Base-by-base conservation (phyloP, 192 early-diverging fungal species). In the Coemansia sp. region DNA sequence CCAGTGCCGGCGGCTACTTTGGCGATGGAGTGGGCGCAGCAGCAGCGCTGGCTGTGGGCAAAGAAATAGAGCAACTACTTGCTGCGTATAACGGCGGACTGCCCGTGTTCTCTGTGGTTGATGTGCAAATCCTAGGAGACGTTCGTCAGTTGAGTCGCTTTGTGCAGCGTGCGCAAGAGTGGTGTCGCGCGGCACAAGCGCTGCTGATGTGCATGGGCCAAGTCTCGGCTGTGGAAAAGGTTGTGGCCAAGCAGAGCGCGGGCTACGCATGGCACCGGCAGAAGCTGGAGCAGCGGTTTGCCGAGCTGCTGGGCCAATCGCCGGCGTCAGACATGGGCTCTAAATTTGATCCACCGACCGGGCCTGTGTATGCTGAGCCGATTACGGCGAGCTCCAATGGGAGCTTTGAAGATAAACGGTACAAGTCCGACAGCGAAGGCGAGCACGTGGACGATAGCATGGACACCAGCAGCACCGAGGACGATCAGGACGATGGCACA, bases 121-220 rank as follows among this genome's bases (percentile, higher is more conserved):
- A 72, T 55, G 22, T 72, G 43, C 70, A 67, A 35, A 72, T 72
- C 26, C 38, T 82, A 22, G 74, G 70, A 0, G 79, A 75, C 29
- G 68, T 76, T n/a, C 73, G 73, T 9, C 79, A 82, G 61, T 74
- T 82, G 10, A 56, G 67, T 16, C 79, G 67, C 38, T 82, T 82
- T 62, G 72, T 82, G 57, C 69, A 76, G 59, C 49, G 63, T 5
- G 79, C 74, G 14, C 65, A 76, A 17, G 69, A 59, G 38, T 82
- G 79, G 79, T 75, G 73, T 51, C 61, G 58, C 5, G 73, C 73
- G 5, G 69, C 67, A 9, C 79, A 82, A 25, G 79, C 79, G 25
- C 62, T 82, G 23, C 53, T 82, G 38, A 56, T 61, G 39, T 64
- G 62, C 51, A 59, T 72, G 41, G 70, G 74, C 41, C 66, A 68